Percentiles rank a stretch among this genome's conserved stretches.
phyloP scores from a whole-genome alignment of 1,284 basidiomycete species.

The Ceratobasidium sp. region DNA sequence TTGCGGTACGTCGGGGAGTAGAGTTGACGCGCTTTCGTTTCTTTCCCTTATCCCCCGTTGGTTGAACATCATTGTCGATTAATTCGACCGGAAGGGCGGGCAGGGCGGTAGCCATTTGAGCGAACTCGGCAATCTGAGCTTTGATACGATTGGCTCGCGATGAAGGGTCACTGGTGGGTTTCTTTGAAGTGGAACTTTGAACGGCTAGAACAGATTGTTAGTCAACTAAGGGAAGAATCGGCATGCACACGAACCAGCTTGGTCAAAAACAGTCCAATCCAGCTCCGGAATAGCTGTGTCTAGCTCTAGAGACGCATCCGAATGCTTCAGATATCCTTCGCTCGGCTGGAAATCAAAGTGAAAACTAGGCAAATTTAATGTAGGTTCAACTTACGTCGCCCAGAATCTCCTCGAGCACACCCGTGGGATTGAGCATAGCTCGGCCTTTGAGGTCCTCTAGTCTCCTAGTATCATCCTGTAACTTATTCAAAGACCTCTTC shows the following conservation, averaged over 20 bases:
- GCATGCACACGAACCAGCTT: background rate
- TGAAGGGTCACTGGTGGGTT: background rate
- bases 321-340: slow-evolving; percentile 9
- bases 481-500: background rate
- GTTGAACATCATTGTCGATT: background rate
- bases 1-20: background rate
- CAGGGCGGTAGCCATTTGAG: background rate
- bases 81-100: slow-evolving; percentile 11
- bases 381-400: slow-evolving; percentile 11
- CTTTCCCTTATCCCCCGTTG: slow-evolving; percentile 6
- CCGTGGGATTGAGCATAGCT: slow-evolving; percentile 14
- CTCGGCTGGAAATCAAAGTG: background rate
- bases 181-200: background rate
- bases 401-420: background rate
- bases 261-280: slow-evolving; percentile 17
- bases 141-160: slow-evolving; percentile 5
- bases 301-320: background rate
- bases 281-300: slow-evolving; percentile 13
- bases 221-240: background rate
- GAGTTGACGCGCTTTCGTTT: slow-evolving; percentile 25
- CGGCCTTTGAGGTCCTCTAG: slow-evolving; percentile 34
- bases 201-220: background rate
- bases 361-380: background rate
- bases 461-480: slow-evolving; percentile 6
- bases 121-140: slow-evolving; percentile 6